phyloP scores from a whole-genome alignment of 2,329 filamentous ascomycete genomes.

The Paecilomyces variotii region DNA sequence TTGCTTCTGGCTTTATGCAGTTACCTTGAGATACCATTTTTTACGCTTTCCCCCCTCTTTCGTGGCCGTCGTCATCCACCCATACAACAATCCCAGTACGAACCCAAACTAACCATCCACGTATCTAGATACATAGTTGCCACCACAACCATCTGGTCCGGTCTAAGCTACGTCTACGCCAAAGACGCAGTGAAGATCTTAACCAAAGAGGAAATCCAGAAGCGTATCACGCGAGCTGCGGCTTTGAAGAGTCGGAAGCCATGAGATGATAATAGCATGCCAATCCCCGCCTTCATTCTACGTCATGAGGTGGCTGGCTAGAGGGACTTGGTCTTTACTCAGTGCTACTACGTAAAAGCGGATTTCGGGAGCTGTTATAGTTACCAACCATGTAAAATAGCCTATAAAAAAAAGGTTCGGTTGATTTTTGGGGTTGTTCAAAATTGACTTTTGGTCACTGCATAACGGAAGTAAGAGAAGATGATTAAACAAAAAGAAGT shows the following conservation, averaged over 20 bases:
- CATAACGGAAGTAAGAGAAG: too few relatives aligned
- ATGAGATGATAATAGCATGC: neutral
- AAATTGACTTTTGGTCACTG: too few relatives aligned
- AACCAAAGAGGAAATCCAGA: constrained; percentile 35
- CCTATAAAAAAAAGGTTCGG: too few relatives aligned
- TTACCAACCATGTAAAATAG: too few relatives aligned
- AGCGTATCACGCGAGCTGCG: constrained; percentile 23
- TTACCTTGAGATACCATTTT: neutral
- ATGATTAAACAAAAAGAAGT: too few relatives aligned
- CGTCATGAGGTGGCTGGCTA: too few relatives aligned
- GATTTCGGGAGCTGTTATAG: too few relatives aligned
- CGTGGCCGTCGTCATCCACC: neutral
- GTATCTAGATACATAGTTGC: neutral
- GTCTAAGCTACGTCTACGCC: constrained; percentile 80
- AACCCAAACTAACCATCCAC: neutral
- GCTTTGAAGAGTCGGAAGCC: constrained; percentile 13
- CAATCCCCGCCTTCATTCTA: neutral
- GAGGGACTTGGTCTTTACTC: too few relatives aligned
- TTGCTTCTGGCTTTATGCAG: constrained; percentile 1
- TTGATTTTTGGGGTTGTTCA: too few relatives aligned
- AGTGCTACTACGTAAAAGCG: too few relatives aligned
- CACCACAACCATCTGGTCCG: constrained; percentile 65
- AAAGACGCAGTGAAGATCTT: constrained; percentile 91
- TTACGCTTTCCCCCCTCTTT: neutral
- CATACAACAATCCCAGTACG: neutral